Conservation (phyloP, 1,284 basidiomycete species). For the Cystobasidiaceae sp. region DNA sequence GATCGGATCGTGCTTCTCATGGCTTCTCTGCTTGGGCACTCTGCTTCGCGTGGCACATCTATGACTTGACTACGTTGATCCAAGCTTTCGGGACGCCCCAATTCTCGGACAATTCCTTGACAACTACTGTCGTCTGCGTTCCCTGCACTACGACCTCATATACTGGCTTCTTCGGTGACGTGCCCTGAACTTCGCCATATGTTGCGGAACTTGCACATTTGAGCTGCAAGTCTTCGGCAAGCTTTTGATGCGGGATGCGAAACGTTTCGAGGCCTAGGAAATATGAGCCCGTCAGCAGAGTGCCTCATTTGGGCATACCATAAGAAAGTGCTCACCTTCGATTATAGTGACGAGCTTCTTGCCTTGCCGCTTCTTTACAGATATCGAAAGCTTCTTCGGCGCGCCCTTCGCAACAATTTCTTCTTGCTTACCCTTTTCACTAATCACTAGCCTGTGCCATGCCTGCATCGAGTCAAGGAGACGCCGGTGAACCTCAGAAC, state of each 20-base stretch:
- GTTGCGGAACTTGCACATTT: conserved; percentile 30
- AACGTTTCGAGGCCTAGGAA: conserved; percentile 18
- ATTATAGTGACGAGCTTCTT: conserved; percentile 31
- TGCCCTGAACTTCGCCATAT: conserved; percentile 5
- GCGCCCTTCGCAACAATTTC: conserved; percentile 13
- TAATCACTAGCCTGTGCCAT: conserved; percentile 14
- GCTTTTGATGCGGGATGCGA: conserved; percentile 17
- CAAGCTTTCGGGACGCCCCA: conserved; percentile 25
- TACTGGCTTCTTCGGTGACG: conserved; percentile 22
- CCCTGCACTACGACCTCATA: conserved; percentile 29
- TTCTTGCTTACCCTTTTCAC: conserved; percentile 10
- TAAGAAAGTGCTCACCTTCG: conserved; percentile 17
- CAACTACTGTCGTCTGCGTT: background rate
- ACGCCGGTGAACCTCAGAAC: conserved; percentile 5
- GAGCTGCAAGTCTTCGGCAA: conserved; percentile 23
- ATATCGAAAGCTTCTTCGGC: conserved; percentile 7
- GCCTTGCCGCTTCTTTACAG: conserved; percentile 28
- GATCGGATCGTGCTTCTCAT: no score
- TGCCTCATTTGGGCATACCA: no score
- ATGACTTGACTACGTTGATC: conserved; percentile 15
- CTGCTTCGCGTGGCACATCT: background rate
- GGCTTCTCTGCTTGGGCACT: no score
- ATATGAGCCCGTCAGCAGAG: background rate
- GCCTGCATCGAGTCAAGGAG: conserved; percentile 21
- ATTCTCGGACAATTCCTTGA: conserved; percentile 21